Conservation (phyloP, 768 basidiomycete genomes). For the Agaricus sinodeliciosus region DNA sequence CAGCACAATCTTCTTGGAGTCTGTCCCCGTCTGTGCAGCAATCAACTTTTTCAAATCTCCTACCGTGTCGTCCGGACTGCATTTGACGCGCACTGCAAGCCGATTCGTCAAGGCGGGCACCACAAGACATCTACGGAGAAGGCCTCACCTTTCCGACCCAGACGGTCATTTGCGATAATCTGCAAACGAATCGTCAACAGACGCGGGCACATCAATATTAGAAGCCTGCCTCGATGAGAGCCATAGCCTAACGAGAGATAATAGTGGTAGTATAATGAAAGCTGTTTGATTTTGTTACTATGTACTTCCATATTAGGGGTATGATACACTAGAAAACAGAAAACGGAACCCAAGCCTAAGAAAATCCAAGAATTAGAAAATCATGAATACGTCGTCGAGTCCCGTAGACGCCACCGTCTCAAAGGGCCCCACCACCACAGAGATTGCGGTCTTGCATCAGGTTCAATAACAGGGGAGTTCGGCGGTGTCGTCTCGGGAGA, state of each 20-base stretch:
- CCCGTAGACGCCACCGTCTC: slow-evolving; percentile 66
- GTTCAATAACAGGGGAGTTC: slow-evolving; percentile 8
- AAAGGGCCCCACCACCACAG: slow-evolving; percentile 83
- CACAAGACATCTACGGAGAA: not conserved
- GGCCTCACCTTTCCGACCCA: slow-evolving; percentile 80
- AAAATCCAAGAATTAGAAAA: not conserved
- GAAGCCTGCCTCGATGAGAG: slow-evolving; percentile 44
- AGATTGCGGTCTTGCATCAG: slow-evolving; percentile 27
- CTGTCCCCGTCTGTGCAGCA: slow-evolving; percentile 92
- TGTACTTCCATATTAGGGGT: not conserved
- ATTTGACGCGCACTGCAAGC: slow-evolving; percentile 80
- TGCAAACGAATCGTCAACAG: slow-evolving; percentile 22
- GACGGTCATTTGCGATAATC: slow-evolving; percentile 94
- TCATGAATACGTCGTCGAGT: slow-evolving; percentile 61
- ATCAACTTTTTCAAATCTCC: slow-evolving; percentile 97
- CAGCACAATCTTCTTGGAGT: slow-evolving; percentile 76
- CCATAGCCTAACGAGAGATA: slow-evolving; percentile 28
- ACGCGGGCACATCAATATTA: not conserved
- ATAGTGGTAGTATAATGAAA: not conserved
- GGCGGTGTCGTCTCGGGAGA: slow-evolving; percentile 6
- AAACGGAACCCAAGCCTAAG: not conserved
- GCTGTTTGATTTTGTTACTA: not conserved
- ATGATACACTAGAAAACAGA: not conserved
- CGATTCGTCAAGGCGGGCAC: not conserved
- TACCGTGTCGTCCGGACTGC: slow-evolving; percentile 91